phyloP scores from a whole-genome alignment of 169 alveolate genomes.

The Cryptosporidium andersoni region DNA sequence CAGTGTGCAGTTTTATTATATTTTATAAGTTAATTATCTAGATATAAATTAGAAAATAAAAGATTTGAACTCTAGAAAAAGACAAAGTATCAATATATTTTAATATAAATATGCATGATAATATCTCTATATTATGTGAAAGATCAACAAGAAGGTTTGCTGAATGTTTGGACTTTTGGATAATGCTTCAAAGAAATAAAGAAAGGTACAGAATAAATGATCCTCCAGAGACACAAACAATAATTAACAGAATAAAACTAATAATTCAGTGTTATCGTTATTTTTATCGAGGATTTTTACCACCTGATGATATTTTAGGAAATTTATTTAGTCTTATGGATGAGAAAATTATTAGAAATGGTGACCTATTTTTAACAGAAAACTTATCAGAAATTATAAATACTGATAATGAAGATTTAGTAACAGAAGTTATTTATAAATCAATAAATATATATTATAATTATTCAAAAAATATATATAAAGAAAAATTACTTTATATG shows the following conservation, averaged over 20 bases:
- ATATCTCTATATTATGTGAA: neutral
- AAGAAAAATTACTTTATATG: conserved; percentile 11
- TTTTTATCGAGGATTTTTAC: conserved; percentile 40
- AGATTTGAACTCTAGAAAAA: no score
- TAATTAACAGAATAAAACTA: conserved; percentile 29
- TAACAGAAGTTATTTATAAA: neutral
- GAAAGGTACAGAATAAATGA: no score
- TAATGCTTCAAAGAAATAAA: neutral
- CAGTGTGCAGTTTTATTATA: no score
- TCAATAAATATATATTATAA: conserved; percentile 12
- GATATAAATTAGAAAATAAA: no score
- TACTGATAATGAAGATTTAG: neutral
- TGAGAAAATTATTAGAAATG: conserved; percentile 34
- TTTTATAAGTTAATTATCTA: no score
- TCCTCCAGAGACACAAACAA: conserved; percentile 5
- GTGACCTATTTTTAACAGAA: conserved; percentile 4
- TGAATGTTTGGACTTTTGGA: conserved; percentile 23
- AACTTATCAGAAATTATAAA: neutral
- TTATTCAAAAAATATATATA: conserved; percentile 22
- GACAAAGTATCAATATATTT: neutral
- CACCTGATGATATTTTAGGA: conserved; percentile 16
- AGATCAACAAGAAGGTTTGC: conserved; percentile 36
- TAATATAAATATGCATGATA: neutral
- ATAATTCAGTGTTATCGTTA: conserved; percentile 25
- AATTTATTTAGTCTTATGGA: conserved; percentile 53